Conservation (phyloP, 164 flowering plant genomes). For the Tetrastigma voinierianum region DNA sequence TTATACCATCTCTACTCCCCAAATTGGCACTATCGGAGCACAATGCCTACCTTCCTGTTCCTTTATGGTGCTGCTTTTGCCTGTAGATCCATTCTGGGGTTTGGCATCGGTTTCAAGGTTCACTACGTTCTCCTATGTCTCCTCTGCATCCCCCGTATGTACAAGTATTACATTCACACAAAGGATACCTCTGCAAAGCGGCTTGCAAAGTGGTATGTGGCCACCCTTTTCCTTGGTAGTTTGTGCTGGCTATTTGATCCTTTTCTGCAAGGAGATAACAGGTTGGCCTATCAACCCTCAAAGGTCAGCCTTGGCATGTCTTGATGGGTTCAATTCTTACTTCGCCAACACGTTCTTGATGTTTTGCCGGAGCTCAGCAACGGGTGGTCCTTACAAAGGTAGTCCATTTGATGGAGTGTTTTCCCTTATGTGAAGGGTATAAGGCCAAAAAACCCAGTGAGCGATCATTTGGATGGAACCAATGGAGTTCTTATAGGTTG, state of each 20-base stretch:
- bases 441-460: constrained; percentile 66
- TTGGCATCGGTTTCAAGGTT: constrained; percentile 62
- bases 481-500: neutral
- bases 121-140: constrained; percentile 66
- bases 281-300: constrained; percentile 62
- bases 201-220: constrained; percentile 61
- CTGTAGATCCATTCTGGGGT: constrained; percentile 63
- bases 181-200: constrained; percentile 53
- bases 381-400: constrained; percentile 68
- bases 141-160: constrained; percentile 79
- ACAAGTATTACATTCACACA: constrained; percentile 80
- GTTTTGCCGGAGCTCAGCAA: constrained; percentile 85
- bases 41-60: constrained; percentile 83
- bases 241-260: constrained; percentile 66
- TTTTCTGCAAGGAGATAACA: constrained; percentile 49
- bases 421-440: constrained; percentile 75
- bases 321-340: constrained; percentile 79
- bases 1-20: constrained; percentile 84
- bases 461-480: neutral
- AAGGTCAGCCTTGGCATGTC: constrained; percentile 87
- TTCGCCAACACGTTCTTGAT: constrained; percentile 79
- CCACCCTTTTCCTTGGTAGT: constrained; percentile 45
- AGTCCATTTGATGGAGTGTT: constrained; percentile 43
- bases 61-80: constrained; percentile 73
- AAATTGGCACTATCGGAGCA: constrained; percentile 85